Evolutionary conservation across 805 yeast species (phyloP), one percentile per base, ranked within the genome.

Genomic region (Cyberlindnera mrakii): DNA sequence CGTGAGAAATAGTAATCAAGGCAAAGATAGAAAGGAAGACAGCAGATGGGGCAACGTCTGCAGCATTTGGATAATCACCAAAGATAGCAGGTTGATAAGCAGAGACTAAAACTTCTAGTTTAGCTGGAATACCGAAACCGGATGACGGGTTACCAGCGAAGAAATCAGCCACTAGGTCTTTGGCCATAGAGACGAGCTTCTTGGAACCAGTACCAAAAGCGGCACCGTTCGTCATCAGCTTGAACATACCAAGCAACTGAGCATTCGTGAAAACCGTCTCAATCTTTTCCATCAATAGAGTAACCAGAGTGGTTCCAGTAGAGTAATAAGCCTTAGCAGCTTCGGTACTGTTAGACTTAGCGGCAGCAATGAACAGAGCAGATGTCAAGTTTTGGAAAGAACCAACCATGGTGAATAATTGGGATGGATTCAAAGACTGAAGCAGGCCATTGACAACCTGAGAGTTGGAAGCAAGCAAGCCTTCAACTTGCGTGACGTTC

Each of bases 1-100:
- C 39, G 53, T 80, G 80, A 0, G 68, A 67, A 1, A 77, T 23
- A 32, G 68, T 56, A 37, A 82, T 53, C 10, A 81, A 42, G 13
- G 67, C 61, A 52, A 79, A 83, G 5, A 75, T 63, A 1, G 74
- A 84, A 14, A 72, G 57, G 51, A 82, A 80, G 2, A 83, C 59
- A 4, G 76, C 76, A 48, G 75, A 66, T 18, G 88, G 88, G 4
- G 77, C 86, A 18, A 68, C 58, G 60, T 84, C 91, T 10, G 54
- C 54, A 19, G 41, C 36, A 11, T 30, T 29, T 13, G 88, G 86
- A 55, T 82, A 83, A 18, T 74, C 76, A 18, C 90, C 90, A 61
- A 81, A 82, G 39, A 79, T 63, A 13, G 75, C 67, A 37, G 68
- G 72, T 56, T 77, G 80, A 39, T 50, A 51, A n/a, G 37, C 51